phyloP scores from a whole-genome alignment of 164 flowering plant species.

The Hamamelis virginiana region DNA sequence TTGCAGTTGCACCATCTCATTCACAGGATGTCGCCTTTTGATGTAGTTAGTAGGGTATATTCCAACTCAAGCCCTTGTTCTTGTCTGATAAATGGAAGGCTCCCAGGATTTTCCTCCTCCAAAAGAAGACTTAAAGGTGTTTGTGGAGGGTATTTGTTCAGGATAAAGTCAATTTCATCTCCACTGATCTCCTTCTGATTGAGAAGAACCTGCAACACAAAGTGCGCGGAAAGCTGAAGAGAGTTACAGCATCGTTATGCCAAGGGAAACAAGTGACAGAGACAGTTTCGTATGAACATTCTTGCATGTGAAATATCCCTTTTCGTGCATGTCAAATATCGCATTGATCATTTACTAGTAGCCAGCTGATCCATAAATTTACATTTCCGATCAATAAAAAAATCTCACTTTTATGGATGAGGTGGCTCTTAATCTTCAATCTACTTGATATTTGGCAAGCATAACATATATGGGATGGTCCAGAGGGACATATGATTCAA shows the following conservation, averaged over 20 bases:
- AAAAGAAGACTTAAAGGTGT: slow-evolving; percentile 59
- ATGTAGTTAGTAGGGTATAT: slow-evolving; percentile 29
- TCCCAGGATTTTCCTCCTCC: slow-evolving; percentile 82
- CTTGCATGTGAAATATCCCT: no score
- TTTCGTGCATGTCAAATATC: no score
- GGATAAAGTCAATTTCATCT: slow-evolving; percentile 66
- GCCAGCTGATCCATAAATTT: no score
- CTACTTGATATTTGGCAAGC: no score
- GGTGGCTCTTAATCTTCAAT: no score
- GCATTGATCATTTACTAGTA: no score
- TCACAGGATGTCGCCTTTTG: slow-evolving; percentile 17
- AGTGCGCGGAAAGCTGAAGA: neutral
- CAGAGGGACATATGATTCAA: no score
- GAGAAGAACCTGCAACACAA: slow-evolving; percentile 65
- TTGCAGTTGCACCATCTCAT: neutral
- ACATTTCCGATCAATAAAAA: no score
- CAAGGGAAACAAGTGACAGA: neutral
- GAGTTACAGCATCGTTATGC: neutral
- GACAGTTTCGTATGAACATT: neutral
- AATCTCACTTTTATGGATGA: no score
- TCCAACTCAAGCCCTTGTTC: slow-evolving; percentile 40
- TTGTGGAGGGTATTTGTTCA: slow-evolving; percentile 72
- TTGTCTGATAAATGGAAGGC: slow-evolving; percentile 46
- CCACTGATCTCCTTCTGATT: slow-evolving; percentile 76
- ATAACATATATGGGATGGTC: no score